These are phyloP conservation scores for Venturiaceae sp. DNA, from an alignment of 2,329 filamentous ascomycete species.

Conservation along the genomic window DNA sequence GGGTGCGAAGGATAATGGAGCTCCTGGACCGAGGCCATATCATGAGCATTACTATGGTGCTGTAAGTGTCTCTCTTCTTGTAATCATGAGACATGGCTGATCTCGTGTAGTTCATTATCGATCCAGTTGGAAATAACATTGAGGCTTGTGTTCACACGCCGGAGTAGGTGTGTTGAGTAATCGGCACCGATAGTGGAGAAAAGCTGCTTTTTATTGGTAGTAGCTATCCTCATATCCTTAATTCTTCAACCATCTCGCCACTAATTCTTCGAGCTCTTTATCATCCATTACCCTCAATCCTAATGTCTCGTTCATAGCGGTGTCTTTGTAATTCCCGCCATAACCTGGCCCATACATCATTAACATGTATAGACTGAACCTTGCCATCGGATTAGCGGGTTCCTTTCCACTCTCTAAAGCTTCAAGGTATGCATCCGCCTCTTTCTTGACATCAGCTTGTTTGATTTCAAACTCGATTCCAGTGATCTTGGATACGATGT, in stretches of 20 bases:
- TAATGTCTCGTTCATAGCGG: slow-evolving; percentile 1
- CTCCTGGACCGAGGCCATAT: too few species aligned
- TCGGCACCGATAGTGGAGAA: not conserved
- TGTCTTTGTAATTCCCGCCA: not conserved
- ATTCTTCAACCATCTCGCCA: not conserved
- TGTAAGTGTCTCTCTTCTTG: not conserved
- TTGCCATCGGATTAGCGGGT: not conserved
- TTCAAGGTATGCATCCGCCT: not conserved
- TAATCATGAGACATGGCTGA: not conserved
- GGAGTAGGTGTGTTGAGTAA: not conserved
- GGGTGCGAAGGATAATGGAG: too few species aligned
- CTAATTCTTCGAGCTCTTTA: not conserved
- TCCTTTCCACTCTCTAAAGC: not conserved
- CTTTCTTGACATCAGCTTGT: not conserved
- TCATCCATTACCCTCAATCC: not conserved
- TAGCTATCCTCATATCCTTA: too few species aligned
- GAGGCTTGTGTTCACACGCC: not conserved
- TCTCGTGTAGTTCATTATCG: not conserved
- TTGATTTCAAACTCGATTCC: not conserved
- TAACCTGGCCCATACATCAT: slow-evolving; percentile 1
- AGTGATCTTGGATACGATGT: slow-evolving; percentile 7
- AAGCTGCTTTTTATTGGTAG: too few species aligned
- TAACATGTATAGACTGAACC: not conserved
- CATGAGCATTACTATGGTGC: slow-evolving; percentile 4
- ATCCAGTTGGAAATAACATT: slow-evolving; percentile 4